Conservation (phyloP, 345 rosid genomes). For the Acer yangbiense region DNA sequence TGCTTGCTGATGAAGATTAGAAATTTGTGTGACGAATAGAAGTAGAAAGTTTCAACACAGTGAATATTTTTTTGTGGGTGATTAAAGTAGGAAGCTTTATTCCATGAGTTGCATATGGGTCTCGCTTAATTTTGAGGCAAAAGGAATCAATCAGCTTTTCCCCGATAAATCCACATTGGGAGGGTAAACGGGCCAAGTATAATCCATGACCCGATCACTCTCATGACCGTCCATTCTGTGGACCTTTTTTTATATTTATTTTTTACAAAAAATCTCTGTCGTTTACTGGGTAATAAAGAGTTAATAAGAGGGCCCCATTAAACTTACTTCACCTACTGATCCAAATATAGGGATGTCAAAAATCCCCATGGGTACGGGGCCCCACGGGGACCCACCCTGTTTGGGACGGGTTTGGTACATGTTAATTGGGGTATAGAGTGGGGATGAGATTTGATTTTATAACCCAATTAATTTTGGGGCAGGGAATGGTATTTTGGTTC, state of each 20-base stretch:
- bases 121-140: slow-evolving; percentile 42
- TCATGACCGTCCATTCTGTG: background rate
- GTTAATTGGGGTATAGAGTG: too few species aligned
- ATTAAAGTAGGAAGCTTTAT: slow-evolving; percentile 25
- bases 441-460: too few species aligned
- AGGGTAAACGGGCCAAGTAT: background rate
- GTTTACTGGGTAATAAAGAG: too few species aligned
- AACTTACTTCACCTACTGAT: slow-evolving; percentile 14
- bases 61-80: slow-evolving; percentile 1
- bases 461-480: too few species aligned
- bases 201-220: background rate
- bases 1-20: background rate
- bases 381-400: too few species aligned
- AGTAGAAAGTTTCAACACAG: background rate
- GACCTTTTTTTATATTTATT: background rate
- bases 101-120: slow-evolving; percentile 27
- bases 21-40: background rate
- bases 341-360: too few species aligned
- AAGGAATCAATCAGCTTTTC: slow-evolving; percentile 43
- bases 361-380: too few species aligned
- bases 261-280: too few species aligned
- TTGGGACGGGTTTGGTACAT: too few species aligned
- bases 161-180: slow-evolving; percentile 23
- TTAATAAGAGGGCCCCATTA: slow-evolving; percentile 20
- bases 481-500: too few species aligned